phyloP scores from a whole-genome alignment of 352 stramenopile species.

The Phytophthora pseudosyringae region DNA sequence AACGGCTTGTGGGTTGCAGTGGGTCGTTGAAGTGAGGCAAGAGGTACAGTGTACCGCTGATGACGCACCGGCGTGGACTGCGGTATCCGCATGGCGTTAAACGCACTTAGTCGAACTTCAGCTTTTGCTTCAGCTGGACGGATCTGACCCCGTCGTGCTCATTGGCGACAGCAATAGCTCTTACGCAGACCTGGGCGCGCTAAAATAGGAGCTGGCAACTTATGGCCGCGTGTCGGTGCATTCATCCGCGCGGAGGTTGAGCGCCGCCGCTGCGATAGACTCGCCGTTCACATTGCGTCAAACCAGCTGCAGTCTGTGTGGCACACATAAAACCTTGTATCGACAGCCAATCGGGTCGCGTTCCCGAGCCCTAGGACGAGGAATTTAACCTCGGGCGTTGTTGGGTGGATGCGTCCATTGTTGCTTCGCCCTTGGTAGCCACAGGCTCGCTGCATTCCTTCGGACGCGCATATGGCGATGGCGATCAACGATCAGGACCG shows the following conservation, averaged over 20 bases:
- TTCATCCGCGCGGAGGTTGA: not conserved
- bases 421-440: conserved; percentile 20
- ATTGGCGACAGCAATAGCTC: conserved; percentile 3
- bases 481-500: conserved; percentile 24
- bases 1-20: conserved; percentile 2
- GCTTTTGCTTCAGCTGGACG: not conserved
- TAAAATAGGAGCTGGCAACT: conserved; percentile 3
- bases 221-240: not conserved
- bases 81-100: conserved; percentile 3
- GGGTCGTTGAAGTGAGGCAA: conserved; percentile 10
- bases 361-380: conserved; percentile 21
- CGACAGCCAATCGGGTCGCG: conserved; percentile 12
- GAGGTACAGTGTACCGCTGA: conserved; percentile 10
- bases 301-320: conserved; percentile 13
- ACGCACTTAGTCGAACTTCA: conserved; percentile 1
- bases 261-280: not conserved
- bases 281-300: too few relatives aligned
- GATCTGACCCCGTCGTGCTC: conserved; percentile 1
- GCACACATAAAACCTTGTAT: conserved; percentile 9
- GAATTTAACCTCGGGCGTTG: conserved; percentile 28
- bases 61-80: conserved; percentile 7
- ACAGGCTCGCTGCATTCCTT: conserved; percentile 2
- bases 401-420: conserved; percentile 31
- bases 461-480: conserved; percentile 6
- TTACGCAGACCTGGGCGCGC: not conserved